A percentile compares a stretch with the other conserved stretches of the same genome.
phyloP scores from a whole-genome alignment of 768 basidiomycete genomes.

The Tubosaeta sp. region DNA sequence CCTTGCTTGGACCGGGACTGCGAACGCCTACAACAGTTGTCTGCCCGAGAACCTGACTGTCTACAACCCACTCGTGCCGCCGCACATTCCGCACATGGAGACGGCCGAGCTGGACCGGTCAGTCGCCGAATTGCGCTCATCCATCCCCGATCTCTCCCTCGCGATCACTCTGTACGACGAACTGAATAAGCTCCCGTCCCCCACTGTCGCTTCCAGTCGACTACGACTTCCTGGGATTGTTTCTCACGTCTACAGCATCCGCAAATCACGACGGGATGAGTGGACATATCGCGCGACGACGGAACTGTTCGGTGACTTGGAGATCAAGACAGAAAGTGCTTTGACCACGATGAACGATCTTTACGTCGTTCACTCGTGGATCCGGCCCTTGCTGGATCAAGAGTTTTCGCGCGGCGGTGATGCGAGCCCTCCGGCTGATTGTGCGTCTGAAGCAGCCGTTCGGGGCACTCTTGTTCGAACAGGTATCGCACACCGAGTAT shows the following conservation, averaged over 20 bases:
- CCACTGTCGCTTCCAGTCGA: background rate
- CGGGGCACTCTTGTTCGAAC: background rate
- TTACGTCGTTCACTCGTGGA: too few species aligned
- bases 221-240: background rate
- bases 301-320: too few species aligned
- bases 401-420: too few species aligned
- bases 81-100: background rate
- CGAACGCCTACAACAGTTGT: background rate
- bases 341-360: too few species aligned
- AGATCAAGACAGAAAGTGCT: too few species aligned
- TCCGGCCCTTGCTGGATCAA: too few species aligned
- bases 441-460: background rate
- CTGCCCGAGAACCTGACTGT: background rate
- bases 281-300: too few species aligned
- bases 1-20: background rate
- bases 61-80: background rate
- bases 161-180: background rate
- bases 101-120: background rate
- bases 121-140: background rate
- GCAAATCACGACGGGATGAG: too few species aligned
- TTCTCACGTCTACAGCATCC: background rate
- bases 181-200: background rate
- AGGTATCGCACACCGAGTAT: background rate
- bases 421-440: too few species aligned
- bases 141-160: background rate